Conservation (phyloP, 495 filamentous ascomycete genomes). For the Xeromyces bisporus region DNA sequence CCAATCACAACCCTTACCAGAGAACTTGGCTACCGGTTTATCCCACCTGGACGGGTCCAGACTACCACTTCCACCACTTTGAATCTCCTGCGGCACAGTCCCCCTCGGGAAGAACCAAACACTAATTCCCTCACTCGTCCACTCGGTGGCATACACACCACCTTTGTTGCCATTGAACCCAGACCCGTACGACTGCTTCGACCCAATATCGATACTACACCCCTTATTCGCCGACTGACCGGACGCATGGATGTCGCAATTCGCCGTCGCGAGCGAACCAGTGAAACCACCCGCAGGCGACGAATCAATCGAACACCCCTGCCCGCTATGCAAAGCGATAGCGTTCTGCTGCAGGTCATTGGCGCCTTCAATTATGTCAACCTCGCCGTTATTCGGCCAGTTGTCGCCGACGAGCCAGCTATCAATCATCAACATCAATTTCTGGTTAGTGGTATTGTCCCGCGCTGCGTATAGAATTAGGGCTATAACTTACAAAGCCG, state of each 20-base stretch:
- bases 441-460: no score
- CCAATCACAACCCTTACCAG: slow-evolving; percentile 38
- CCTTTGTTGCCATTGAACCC: slow-evolving; percentile 41
- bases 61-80: slow-evolving; percentile 8
- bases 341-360: slow-evolving; percentile 38
- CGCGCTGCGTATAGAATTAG: not conserved
- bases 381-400: slow-evolving; percentile 57
- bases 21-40: slow-evolving; percentile 39
- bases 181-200: slow-evolving; percentile 30
- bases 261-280: slow-evolving; percentile 19
- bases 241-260: slow-evolving; percentile 37
- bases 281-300: slow-evolving; percentile 24
- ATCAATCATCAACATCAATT: not conserved
- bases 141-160: slow-evolving; percentile 49
- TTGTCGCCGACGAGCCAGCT: slow-evolving; percentile 37
- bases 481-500: slow-evolving; percentile 37
- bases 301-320: slow-evolving; percentile 39
- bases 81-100: slow-evolving; percentile 36
- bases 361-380: slow-evolving; percentile 60
- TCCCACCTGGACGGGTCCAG: slow-evolving; percentile 47
- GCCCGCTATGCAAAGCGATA: slow-evolving; percentile 49
- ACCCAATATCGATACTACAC: slow-evolving; percentile 29
- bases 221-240: slow-evolving; percentile 32
- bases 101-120: slow-evolving; percentile 42
- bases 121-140: slow-evolving; percentile 39